Evolutionary conservation across 2,329 filamentous ascomycete species (phyloP), one percentile per base, ranked within the genome.

Genomic region (Podosphaera aphanis): DNA sequence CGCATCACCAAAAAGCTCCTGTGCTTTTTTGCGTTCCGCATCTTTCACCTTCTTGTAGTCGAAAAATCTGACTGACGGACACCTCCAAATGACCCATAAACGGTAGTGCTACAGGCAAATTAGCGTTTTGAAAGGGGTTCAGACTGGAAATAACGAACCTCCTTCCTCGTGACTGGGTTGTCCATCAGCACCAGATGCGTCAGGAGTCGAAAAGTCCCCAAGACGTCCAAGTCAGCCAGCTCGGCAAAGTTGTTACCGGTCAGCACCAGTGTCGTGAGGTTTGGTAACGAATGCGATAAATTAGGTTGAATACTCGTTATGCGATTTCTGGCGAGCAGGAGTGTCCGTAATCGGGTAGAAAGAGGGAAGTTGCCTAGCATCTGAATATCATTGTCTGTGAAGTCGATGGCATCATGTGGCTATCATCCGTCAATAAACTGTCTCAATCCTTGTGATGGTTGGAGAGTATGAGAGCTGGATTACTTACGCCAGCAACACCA

Each of bases 331-430:
- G 85, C 85, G 46, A 93, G 74, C 42, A 98, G 76, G 37, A 98
- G 73, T 18, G 84, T 93, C 55, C 76, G 81, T 56, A 95, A 70
- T 54, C 90, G 81, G 40, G 84, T 86, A 47, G 82, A 88, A 44
- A 93, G 75, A 2, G 90, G 90, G 61, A 98, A 93, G 66, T 94
- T 94, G 53, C 78, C 79, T 51, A 98, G 73, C 43, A 79, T 69
- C 55, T 83, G 76, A 58, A 98, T 88, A 64, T 94, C 86, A 63
- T 98, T 98, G 69, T 98, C 90, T 63, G 90, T 95, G 58, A 98
- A 79, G 66, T 98, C 90, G 69, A 98, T 92, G 53, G 83, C 78
- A 68, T 95, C 90, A 72, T 92, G 85, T 56, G 86, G 83, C 83
- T 92, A 57, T 27, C 8, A 23, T 16, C 3, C 31, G 16, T 36